phyloP scores from a whole-genome alignment of 352 stramenopile genomes.

The Pythium sp. region DNA sequence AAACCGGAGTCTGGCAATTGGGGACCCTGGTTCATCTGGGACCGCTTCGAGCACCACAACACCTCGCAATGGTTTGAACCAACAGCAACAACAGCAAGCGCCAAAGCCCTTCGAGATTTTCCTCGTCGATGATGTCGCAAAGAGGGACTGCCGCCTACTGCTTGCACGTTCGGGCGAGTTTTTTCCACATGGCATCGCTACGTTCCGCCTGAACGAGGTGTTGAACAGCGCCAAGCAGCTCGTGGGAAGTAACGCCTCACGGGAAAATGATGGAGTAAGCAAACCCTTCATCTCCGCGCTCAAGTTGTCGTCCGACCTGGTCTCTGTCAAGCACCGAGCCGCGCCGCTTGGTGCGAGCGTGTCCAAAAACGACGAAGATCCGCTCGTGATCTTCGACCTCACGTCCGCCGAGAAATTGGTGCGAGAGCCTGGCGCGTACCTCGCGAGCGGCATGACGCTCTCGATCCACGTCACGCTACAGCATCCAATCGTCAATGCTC shows the following conservation, averaged over 20 bases:
- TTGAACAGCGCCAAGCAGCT: conserved; percentile 30
- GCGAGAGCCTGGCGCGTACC: conserved; percentile 58
- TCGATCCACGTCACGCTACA: conserved; percentile 45
- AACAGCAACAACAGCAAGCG: conserved; percentile 5
- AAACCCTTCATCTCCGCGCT: conserved; percentile 31
- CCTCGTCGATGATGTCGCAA: conserved; percentile 56
- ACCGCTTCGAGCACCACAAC: conserved; percentile 16
- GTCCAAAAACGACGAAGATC: conserved; percentile 18
- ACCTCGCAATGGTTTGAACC: conserved; percentile 6
- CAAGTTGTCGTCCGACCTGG: conserved; percentile 52
- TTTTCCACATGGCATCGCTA: conserved; percentile 54
- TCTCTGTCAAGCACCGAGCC: conserved; percentile 49
- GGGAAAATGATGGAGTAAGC: neutral
- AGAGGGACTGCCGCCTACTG: conserved; percentile 44
- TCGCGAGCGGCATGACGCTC: conserved; percentile 37
- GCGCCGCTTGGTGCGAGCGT: conserved; percentile 36
- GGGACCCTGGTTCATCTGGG: neutral
- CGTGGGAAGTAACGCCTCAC: conserved; percentile 6
- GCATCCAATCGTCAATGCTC: conserved; percentile 22
- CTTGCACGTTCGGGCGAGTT: conserved; percentile 36
- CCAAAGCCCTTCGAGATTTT: conserved; percentile 47
- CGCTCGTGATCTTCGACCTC: conserved; percentile 23
- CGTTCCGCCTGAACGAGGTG: conserved; percentile 62
- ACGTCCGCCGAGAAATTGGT: conserved; percentile 39
- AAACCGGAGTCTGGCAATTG: neutral